Evolutionary conservation across 1,139 yeast species (phyloP).

Genomic region (Protomyces inouyei): DNA sequence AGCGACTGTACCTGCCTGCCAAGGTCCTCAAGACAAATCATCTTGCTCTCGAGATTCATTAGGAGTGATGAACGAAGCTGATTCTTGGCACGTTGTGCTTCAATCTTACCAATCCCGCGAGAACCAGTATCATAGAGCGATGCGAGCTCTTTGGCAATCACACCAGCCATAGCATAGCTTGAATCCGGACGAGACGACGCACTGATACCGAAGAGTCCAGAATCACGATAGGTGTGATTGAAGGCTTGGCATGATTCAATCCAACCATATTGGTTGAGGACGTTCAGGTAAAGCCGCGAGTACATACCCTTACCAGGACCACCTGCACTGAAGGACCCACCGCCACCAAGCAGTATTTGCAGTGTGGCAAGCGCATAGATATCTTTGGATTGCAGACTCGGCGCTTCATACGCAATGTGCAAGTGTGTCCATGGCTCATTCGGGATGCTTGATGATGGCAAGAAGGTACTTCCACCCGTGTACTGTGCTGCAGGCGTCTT

Average conservation of each 20-base stretch:
- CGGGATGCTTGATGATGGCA: constrained; percentile 44
- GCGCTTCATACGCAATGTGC: constrained; percentile 83
- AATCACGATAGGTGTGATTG: constrained; percentile 84
- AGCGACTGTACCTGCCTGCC: constrained; percentile 85
- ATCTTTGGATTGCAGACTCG: constrained; percentile 78
- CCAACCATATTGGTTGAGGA: constrained; percentile 83
- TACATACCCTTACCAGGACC: constrained; percentile 99
- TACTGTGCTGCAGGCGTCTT: constrained; percentile 41
- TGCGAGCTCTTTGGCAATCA: constrained; percentile 29
- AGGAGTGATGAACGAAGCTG: constrained; percentile 82
- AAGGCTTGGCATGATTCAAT: constrained; percentile 84
- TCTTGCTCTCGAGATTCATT: constrained; percentile 87
- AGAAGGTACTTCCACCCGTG: constrained; percentile 68
- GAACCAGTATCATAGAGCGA: constrained; percentile 36
- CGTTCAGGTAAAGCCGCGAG: constrained; percentile 85
- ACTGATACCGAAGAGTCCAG: constrained; percentile 79
- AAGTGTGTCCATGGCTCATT: constrained; percentile 67
- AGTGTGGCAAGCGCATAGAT: constrained; percentile 85
- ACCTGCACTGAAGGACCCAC: constrained; percentile 96
- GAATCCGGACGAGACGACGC: constrained; percentile 25
- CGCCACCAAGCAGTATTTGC: constrained; percentile 93
- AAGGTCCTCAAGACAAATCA: constrained; percentile 87
- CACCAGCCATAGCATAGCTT: constrained; percentile 24
- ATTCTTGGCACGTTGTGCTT: constrained; percentile 83
- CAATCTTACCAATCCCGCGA: constrained; percentile 61